These are phyloP conservation scores for Pleoardoris graminearum DNA, from an alignment of 2,329 filamentous ascomycete species.

Conservation along the genomic window DNA sequence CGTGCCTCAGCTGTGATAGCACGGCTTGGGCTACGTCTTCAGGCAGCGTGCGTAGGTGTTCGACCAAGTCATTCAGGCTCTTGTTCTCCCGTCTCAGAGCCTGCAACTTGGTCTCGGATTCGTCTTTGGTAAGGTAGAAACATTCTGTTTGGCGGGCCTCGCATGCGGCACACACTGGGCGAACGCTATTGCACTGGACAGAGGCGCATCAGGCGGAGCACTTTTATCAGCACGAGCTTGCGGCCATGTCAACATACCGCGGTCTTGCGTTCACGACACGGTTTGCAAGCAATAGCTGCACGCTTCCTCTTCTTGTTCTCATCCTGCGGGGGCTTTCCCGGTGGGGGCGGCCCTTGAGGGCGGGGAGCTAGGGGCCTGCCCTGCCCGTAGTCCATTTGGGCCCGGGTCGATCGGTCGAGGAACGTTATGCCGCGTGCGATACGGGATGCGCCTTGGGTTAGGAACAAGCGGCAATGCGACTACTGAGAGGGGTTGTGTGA, in stretches of 20 bases:
- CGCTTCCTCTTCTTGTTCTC: slow-evolving; percentile 8
- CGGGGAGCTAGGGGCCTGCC: slow-evolving; percentile 6
- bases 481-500: too few relatives aligned
- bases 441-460: neutral
- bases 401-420: neutral
- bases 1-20: neutral
- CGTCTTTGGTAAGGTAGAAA: slow-evolving; percentile 6
- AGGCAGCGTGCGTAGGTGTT: neutral
- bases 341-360: slow-evolving; percentile 3
- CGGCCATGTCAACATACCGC: neutral
- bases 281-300: slow-evolving; percentile 5
- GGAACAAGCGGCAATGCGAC: too few relatives aligned
- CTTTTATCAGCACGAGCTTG: neutral
- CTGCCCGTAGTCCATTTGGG: slow-evolving; percentile 5
- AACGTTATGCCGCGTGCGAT: neutral
- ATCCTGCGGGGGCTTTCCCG: neutral
- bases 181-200: slow-evolving; percentile 7
- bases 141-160: slow-evolving; percentile 6
- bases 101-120: slow-evolving; percentile 6
- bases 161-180: slow-evolving; percentile 5
- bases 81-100: slow-evolving; percentile 8
- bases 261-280: slow-evolving; percentile 1
- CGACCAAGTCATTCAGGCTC: slow-evolving; percentile 1
- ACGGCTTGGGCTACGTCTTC: slow-evolving; percentile 2
- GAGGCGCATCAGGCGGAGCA: neutral